Base-by-base conservation (phyloP, 2,329 filamentous ascomycete genomes). In the Dactylellina drechsleri region DNA sequence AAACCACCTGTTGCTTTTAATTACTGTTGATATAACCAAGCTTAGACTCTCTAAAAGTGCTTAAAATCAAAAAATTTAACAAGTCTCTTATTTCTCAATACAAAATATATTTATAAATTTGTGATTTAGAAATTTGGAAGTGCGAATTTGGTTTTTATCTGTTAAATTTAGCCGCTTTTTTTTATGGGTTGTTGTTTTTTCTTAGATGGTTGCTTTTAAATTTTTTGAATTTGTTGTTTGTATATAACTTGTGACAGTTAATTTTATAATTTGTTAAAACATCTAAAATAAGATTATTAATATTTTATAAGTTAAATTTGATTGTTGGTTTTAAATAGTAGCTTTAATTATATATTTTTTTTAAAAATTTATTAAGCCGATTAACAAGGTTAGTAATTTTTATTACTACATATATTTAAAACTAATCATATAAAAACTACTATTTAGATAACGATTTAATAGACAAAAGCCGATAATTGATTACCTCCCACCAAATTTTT, bases 1-100 rank as follows among this genome's bases (percentile, higher is more conserved):
- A 58, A 58, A 16, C 54, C 26, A 58, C 54, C 28, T 58, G 54
- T 16, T 16, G 28, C 26, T 36, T 58, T 58, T 58, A 20, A 28
- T 58, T 28, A 16, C 54, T 58, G 41, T 13, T 28, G n/a, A 20
- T 58, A 58, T 58, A 28, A 58, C 54, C 54, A 58, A 58, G 5
- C 41, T 58, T 28, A 28, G 54, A 41, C 54, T 13, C 41, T 40
- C 54, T 49, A 49, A 49, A 49, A 41, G 6, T 41, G 36, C 36
- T 41, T 13, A 41, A 13, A 41, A 41, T 41, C 36, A 13, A 41
- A 6, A 41, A 41, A 13, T 41, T 41, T 41, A 13, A 13, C 36
- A 41, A 41, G 36, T 13, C 36, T 41, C 36, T 41, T 49, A n/a
- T 49, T 12, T 49, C 8, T 49, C 16, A n/a, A n/a, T n/a, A 18